Percentiles rank a stretch among this genome's conserved stretches.
Evolutionary conservation across 257 asterid genomes (phyloP).

Genomic region (Solanum peruvianum): DNA sequence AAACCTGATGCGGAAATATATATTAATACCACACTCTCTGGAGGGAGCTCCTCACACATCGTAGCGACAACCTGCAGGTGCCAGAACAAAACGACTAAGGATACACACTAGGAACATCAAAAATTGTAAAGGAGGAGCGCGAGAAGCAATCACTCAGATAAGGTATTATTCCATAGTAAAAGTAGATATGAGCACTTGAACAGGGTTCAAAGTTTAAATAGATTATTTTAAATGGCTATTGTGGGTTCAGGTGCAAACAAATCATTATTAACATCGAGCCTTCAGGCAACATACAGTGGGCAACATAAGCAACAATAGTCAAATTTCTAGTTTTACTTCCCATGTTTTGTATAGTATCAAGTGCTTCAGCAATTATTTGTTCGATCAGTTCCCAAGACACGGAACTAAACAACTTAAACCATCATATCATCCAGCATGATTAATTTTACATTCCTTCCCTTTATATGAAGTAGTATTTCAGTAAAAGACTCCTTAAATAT

Average conservation of each 20-base stretch:
- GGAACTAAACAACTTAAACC: background rate
- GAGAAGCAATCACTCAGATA: background rate
- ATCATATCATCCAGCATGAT: background rate
- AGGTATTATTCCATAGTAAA: background rate
- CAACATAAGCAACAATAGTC: background rate
- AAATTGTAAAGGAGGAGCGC: background rate
- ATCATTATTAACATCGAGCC: background rate
- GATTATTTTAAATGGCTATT: background rate
- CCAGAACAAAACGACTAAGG: background rate
- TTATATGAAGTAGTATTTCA: slow-evolving; percentile 2
- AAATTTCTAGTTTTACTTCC: background rate
- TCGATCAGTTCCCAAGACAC: background rate
- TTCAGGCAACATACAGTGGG: background rate
- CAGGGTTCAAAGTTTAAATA: background rate
- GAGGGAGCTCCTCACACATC: slow-evolving; percentile 77
- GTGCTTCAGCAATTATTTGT: background rate
- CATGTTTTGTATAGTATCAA: background rate
- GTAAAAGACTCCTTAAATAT: background rate
- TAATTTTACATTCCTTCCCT: background rate
- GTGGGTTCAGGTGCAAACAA: background rate
- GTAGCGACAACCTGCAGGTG: slow-evolving; percentile 70
- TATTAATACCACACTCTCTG: slow-evolving; percentile 66
- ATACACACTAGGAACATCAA: background rate
- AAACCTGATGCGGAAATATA: slow-evolving; percentile 82
- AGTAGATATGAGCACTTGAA: background rate